Evolutionary conservation across 202 grass and related monocot species (phyloP), one percentile per base, ranked within the genome.

Genomic region (Schoenoplectus triqueter): DNA sequence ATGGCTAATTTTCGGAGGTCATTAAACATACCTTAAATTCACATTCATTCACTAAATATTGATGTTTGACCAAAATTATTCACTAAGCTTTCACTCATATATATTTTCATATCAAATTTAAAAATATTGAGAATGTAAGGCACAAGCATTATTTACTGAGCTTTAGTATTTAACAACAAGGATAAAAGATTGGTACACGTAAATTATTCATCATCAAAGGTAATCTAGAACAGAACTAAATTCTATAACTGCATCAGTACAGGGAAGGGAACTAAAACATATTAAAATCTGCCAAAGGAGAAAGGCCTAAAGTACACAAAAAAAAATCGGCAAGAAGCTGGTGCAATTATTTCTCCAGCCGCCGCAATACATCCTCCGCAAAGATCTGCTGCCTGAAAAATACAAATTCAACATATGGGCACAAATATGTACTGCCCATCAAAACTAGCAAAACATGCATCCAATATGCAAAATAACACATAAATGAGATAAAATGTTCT

Each of bases 301-400:
- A 78, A 78, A 5, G 39, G 13, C 54, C 54, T 78, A 18, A n/a
- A 44, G 54, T 15, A 78, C 73, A 41, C 72, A 41, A 73, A 73
- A 39, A 39, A 1, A 13, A 21, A 60, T 42, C 22, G 4, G 21
- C 81, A 83, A 42, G 14, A 83, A 56, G 49, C 31, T 11, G 48
- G 13, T 45, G 66, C 13, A 56, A 44, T 60, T 90, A 90, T 84
- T 89, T 90, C 84, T 98, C 91, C 72, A 95, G 86, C 66, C 93
- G 88, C 84, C 80, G 83, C 82, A 98, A 79, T 54, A 98, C 90
- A 63, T 92, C 93, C 55, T 98, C 96, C 0, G 96, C 96, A 89
- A 98, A 98, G 64, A 98, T 98, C 54, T 94, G 96, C 86, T 98
- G 96, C 86, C 96, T 98, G 91, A 78, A 91, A 78, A 78, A 86